phyloP scores from a whole-genome alignment of 2,329 filamentous ascomycete genomes.

The Periconia sp. region DNA sequence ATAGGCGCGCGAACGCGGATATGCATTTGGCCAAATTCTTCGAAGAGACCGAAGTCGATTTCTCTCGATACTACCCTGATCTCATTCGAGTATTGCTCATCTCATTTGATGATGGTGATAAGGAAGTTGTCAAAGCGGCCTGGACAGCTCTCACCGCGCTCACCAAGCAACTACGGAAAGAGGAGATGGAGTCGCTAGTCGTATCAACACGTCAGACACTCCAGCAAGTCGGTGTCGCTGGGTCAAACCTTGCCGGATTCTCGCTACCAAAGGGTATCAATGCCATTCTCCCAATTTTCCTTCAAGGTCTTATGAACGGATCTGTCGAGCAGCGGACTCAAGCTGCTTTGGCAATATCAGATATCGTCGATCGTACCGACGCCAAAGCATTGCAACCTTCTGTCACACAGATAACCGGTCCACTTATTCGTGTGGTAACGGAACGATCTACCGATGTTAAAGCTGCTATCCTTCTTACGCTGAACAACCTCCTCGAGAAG shows the following conservation, averaged over 20 bases:
- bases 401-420: slow-evolving; percentile 96
- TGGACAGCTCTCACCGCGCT: slow-evolving; percentile 88
- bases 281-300: slow-evolving; percentile 92
- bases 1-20: slow-evolving; percentile 77
- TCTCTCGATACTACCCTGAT: slow-evolving; percentile 94
- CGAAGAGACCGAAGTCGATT: slow-evolving; percentile 78
- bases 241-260: slow-evolving; percentile 86
- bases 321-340: slow-evolving; percentile 90
- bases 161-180: slow-evolving; percentile 88
- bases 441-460: slow-evolving; percentile 97
- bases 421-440: slow-evolving; percentile 95
- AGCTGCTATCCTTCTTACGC: slow-evolving; percentile 87
- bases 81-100: slow-evolving; percentile 89
- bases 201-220: slow-evolving; percentile 84
- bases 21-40: slow-evolving; percentile 88
- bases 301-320: slow-evolving; percentile 97
- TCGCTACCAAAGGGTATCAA: slow-evolving; percentile 94
- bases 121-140: slow-evolving; percentile 83
- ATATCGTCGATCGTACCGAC: slow-evolving; percentile 92
- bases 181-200: slow-evolving; percentile 96
- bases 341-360: slow-evolving; percentile 90
- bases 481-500: slow-evolving; percentile 96
- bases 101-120: slow-evolving; percentile 87
- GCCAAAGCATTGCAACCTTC: slow-evolving; percentile 89
- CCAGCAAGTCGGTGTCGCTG: slow-evolving; percentile 85